phyloP scores from a whole-genome alignment of 352 stramenopile genomes.

The Globisporangium spinosum region DNA sequence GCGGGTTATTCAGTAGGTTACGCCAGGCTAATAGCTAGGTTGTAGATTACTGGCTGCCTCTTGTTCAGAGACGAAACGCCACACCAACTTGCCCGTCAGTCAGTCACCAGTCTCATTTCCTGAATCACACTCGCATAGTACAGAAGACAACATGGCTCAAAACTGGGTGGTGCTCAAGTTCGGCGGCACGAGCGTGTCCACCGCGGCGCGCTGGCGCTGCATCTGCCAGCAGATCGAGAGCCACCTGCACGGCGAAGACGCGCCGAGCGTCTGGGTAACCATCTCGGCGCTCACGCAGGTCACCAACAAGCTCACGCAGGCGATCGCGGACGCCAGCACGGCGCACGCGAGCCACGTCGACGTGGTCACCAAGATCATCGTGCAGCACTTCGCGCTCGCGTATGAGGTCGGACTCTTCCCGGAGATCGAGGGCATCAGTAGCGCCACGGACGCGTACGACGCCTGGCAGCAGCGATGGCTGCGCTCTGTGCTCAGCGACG shows the following conservation, averaged over 20 bases:
- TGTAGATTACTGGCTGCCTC: neutral
- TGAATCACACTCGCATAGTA: neutral
- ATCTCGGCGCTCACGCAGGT: conserved; percentile 86
- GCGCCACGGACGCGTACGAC: conserved; percentile 42
- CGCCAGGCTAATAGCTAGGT: neutral
- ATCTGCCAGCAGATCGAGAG: conserved; percentile 72
- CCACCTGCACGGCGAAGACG: conserved; percentile 37
- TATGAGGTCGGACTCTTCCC: conserved; percentile 65
- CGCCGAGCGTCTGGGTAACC: conserved; percentile 78
- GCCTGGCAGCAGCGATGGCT: conserved; percentile 63
- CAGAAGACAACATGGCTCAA: conserved; percentile 9
- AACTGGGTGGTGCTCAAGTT: conserved; percentile 89
- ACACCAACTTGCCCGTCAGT: neutral
- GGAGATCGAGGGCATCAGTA: conserved; percentile 24
- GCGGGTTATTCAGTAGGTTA: neutral
- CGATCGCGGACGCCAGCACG: conserved; percentile 45
- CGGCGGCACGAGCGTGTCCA: conserved; percentile 86
- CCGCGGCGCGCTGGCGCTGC: conserved; percentile 63
- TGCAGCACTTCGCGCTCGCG: conserved; percentile 72
- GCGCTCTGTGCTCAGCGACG: conserved; percentile 46
- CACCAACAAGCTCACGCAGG: conserved; percentile 80
- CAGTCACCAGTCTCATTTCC: conserved; percentile 2
- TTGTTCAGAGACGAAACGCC: conserved; percentile 4
- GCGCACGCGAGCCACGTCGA: conserved; percentile 35
- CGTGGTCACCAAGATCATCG: conserved; percentile 42